A percentile compares a stretch with the other conserved stretches of the same genome.
phyloP scores from a whole-genome alignment of 139 green algal species.

The Desmodesmus armatus region DNA sequence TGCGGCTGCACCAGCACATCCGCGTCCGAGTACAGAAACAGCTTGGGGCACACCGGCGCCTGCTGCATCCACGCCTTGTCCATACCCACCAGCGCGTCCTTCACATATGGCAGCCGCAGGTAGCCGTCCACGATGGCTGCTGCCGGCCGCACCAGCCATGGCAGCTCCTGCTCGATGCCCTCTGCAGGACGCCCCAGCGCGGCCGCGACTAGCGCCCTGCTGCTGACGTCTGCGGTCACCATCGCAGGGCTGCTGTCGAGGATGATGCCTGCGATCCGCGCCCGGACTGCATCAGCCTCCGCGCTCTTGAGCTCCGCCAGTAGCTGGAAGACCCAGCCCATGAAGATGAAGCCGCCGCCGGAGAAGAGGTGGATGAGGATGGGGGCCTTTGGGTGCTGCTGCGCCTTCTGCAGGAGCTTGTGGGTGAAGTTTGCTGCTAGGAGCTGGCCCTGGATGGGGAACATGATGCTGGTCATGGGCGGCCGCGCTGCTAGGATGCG shows the following conservation, averaged over 20 bases:
- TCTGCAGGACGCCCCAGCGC: conserved; percentile 22
- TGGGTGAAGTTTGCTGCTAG: conserved; percentile 14
- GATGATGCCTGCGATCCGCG: conserved; percentile 12
- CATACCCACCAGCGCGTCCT: background rate
- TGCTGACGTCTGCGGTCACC: conserved; percentile 36
- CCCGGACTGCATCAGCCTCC: background rate
- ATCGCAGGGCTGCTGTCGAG: conserved; percentile 35
- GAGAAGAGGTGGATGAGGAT: conserved; percentile 40
- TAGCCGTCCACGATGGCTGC: conserved; percentile 25
- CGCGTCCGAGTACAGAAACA: conserved; percentile 42
- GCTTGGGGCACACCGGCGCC: conserved; percentile 32
- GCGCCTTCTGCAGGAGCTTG: background rate
- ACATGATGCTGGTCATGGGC: conserved; percentile 28
- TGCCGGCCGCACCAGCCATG: conserved; percentile 19
- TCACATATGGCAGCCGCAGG: conserved; percentile 9
- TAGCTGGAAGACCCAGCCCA: conserved; percentile 25
- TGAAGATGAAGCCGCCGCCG: conserved; percentile 45
- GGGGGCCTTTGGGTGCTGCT: conserved; percentile 18
- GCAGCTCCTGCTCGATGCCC: conserved; percentile 7
- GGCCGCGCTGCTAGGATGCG: conserved; percentile 28
- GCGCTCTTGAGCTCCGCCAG: background rate
- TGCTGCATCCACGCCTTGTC: conserved; percentile 22
- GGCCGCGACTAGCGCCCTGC: conserved; percentile 35
- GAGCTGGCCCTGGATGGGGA: conserved; percentile 11
- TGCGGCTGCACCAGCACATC: conserved; percentile 25